phyloP scores from a whole-genome alignment of 495 filamentous ascomycete genomes.

The Daldinia bambusicola region DNA sequence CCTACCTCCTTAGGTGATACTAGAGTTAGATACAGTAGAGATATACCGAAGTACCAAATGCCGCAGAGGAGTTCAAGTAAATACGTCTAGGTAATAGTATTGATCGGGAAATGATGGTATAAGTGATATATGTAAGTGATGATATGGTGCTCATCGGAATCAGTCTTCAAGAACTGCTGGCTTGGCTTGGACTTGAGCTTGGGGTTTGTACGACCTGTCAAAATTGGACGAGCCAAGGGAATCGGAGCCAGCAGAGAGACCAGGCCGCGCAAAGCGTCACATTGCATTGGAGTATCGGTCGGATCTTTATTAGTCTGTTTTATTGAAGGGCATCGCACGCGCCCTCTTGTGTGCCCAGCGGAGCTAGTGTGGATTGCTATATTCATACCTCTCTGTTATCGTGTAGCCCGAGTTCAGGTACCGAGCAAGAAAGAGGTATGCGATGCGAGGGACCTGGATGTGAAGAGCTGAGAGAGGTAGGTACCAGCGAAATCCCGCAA shows the following conservation, averaged over 20 bases:
- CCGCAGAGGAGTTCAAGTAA: slow-evolving; percentile 6
- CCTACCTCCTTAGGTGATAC: too few relatives aligned
- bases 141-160: slow-evolving; percentile 28
- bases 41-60: not conserved
- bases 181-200: slow-evolving; percentile 16
- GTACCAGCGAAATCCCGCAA: too few relatives aligned
- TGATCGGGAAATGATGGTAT: slow-evolving; percentile 5
- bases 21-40: too few relatives aligned
- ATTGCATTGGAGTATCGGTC: slow-evolving; percentile 36
- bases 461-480: not conserved
- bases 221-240: slow-evolving; percentile 12
- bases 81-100: not conserved
- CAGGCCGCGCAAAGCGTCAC: slow-evolving; percentile 18
- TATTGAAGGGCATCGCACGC: slow-evolving; percentile 42
- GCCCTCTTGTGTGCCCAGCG: slow-evolving; percentile 20
- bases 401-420: slow-evolving; percentile 28
- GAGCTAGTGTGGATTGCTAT: slow-evolving; percentile 32
- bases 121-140: slow-evolving; percentile 12
- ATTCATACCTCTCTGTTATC: slow-evolving; percentile 30
- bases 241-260: slow-evolving; percentile 15
- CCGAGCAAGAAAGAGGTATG: slow-evolving; percentile 5
- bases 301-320: slow-evolving; percentile 40
- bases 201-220: slow-evolving; percentile 33
- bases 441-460: too few relatives aligned
- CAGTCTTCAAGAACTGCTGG: slow-evolving; percentile 27